Evolutionary conservation across 2,329 filamentous ascomycete species (phyloP).

Genomic region (Hyphodiscus sp.): DNA sequence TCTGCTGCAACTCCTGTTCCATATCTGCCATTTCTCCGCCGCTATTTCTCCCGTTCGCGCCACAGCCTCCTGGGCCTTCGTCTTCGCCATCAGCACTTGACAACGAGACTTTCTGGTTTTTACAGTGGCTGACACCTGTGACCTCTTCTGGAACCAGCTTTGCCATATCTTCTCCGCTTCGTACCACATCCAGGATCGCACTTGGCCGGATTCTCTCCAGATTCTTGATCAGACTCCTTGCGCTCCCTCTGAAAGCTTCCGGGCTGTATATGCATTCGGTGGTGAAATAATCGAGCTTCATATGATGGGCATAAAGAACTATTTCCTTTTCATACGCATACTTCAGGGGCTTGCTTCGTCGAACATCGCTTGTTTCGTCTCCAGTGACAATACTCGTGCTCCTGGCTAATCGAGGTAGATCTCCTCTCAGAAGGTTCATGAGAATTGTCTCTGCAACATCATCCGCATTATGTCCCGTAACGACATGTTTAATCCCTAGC

Average conservation of each 20-base stretch:
- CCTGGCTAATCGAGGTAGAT: slow-evolving; percentile 77
- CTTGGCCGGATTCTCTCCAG: slow-evolving; percentile 88
- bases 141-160: slow-evolving; percentile 64
- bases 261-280: slow-evolving; percentile 98
- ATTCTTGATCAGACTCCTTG: slow-evolving; percentile 88
- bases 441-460: slow-evolving; percentile 95
- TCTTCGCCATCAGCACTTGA: slow-evolving; percentile 29
- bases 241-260: slow-evolving; percentile 91
- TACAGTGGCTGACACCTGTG: slow-evolving; percentile 41
- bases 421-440: slow-evolving; percentile 92
- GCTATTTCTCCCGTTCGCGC: slow-evolving; percentile 59
- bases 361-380: slow-evolving; percentile 74
- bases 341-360: slow-evolving; percentile 92
- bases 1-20: slow-evolving; percentile 64
- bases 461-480: slow-evolving; percentile 96
- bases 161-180: slow-evolving; percentile 95
- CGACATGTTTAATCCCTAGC: slow-evolving; percentile 83
- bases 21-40: slow-evolving; percentile 77
- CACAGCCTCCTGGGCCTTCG: slow-evolving; percentile 66
- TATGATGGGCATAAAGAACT: slow-evolving; percentile 94
- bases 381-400: slow-evolving; percentile 87
- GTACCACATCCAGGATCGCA: slow-evolving; percentile 89
- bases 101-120: slow-evolving; percentile 34
- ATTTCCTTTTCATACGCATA: slow-evolving; percentile 99
- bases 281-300: slow-evolving; percentile 94